Conservation (phyloP, 352 stramenopile genomes). For the Phytophthora syringae region DNA sequence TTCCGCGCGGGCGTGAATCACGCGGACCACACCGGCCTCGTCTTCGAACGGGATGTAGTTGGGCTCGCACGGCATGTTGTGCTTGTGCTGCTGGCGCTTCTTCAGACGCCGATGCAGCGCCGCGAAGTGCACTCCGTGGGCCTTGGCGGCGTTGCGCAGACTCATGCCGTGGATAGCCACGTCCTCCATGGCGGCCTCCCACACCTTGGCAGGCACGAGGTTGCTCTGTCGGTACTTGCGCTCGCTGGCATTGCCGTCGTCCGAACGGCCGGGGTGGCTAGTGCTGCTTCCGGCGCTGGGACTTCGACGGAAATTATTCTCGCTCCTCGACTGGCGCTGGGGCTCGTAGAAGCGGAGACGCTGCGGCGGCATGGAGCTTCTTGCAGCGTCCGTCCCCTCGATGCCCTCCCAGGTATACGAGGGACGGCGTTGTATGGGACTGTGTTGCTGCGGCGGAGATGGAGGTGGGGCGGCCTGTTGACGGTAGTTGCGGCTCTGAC, state of each 20-base stretch:
- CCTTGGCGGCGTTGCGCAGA: slow-evolving; percentile 64
- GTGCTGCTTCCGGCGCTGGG: slow-evolving; percentile 25
- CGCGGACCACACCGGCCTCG: slow-evolving; percentile 68
- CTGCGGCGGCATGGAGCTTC: slow-evolving; percentile 5
- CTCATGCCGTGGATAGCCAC: slow-evolving; percentile 77
- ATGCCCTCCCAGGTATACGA: slow-evolving; percentile 28
- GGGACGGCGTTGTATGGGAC: slow-evolving; percentile 3
- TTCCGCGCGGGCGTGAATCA: slow-evolving; percentile 73
- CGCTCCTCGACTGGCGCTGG: slow-evolving; percentile 16
- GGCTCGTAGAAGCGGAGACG: slow-evolving; percentile 14
- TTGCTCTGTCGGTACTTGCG: slow-evolving; percentile 61
- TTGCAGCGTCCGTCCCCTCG: background rate
- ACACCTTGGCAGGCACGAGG: slow-evolving; percentile 62
- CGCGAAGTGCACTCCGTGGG: slow-evolving; percentile 68
- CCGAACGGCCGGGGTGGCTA: slow-evolving; percentile 10
- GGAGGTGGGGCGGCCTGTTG: slow-evolving; percentile 25
- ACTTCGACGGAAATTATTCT: slow-evolving; percentile 23
- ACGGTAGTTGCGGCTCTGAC: slow-evolving; percentile 28
- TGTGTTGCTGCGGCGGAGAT: slow-evolving; percentile 13
- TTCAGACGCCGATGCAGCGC: slow-evolving; percentile 74
- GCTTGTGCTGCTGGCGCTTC: slow-evolving; percentile 60
- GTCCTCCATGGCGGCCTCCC: slow-evolving; percentile 71
- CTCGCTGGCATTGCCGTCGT: slow-evolving; percentile 35
- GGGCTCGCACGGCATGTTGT: slow-evolving; percentile 46
- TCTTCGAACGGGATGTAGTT: slow-evolving; percentile 77